Conservation (phyloP, 2,329 filamentous ascomycete genomes). For the Talaromyces atroroseus region DNA sequence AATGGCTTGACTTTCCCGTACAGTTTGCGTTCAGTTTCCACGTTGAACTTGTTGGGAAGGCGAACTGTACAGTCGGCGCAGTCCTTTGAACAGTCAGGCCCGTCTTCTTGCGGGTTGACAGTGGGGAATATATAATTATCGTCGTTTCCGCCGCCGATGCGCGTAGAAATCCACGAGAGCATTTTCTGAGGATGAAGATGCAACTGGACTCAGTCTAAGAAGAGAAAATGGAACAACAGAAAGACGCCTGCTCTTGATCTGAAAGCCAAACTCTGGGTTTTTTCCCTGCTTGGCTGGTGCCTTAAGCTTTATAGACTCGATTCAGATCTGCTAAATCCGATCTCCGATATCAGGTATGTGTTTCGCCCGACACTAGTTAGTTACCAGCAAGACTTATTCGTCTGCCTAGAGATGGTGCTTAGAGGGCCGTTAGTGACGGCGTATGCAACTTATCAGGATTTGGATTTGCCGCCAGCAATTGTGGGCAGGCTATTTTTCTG, state of each 20-base stretch:
- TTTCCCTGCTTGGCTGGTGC: too few relatives aligned
- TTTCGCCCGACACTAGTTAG: background rate
- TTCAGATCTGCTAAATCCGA: background rate
- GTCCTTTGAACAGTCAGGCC: constrained; percentile 30
- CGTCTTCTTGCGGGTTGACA: constrained; percentile 30
- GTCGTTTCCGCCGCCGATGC: constrained; percentile 15
- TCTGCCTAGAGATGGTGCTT: background rate
- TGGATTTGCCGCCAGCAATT: background rate
- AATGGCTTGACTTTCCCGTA: constrained; percentile 35
- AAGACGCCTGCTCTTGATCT: background rate
- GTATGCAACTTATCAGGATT: background rate
- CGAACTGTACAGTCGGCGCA: constrained; percentile 34
- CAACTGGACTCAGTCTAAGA: background rate
- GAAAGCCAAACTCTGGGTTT: background rate
- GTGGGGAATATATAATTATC: constrained; percentile 34
- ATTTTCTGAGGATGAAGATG: constrained; percentile 16
- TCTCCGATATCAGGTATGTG: background rate
- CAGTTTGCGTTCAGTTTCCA: constrained; percentile 26
- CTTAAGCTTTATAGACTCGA: background rate
- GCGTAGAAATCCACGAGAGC: constrained; percentile 28
- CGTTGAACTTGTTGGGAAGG: constrained; percentile 31
- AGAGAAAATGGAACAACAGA: background rate
- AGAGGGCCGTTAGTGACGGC: too few relatives aligned
- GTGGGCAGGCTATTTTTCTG: background rate
- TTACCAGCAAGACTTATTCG: background rate